Base-by-base conservation (phyloP, 179 eudicot genomes). In the Sideroxylon spinosum region DNA sequence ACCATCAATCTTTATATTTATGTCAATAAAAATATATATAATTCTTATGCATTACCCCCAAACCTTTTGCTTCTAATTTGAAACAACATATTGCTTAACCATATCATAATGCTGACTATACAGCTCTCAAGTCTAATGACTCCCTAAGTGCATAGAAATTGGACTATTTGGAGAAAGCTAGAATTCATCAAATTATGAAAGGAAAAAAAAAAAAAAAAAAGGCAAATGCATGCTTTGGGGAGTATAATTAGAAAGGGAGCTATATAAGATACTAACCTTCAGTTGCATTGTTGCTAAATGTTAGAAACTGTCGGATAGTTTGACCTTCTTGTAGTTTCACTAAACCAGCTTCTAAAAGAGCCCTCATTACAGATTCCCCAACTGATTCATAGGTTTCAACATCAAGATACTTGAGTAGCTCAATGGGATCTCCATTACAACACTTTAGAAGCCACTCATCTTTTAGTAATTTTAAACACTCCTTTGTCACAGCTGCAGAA, bases 341-440 rank as follows among this genome's bases (percentile, higher is more conserved):
- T 82, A 92, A 84, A 60, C 91, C 95, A 81, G 83, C 90, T 76
- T 84, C 87, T 71, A 94, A 79, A 67, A 96, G 92, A 71, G 94
- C 90, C 69, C 55, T 82, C 94, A 94, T 88, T 57, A 91, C 97
- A 46, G 89, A 88, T 79, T 88, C 93, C 56, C 97, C 98, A 84
- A 96, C 92, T 7, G 83, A 64, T 86, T 96, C 99, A 78, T 94
- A 96, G 71, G 99, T 96, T 87, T 96, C 99, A 32, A 96, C 99
- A 85, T 96, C 99, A 78, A 96, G 93, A 84, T 85, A 96, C 82
- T 91, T 96, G 75, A 96, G 97, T 79, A 96, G 96, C 83, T 85
- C 90, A 59, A 92, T 80, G 49, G 93, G 91, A 77, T 92, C 85
- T 80, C 89, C 91, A 52, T 91, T 89, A 87, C 99, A 94, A 76